These are phyloP conservation scores for Ceratocystis papillata DNA, from an alignment of 2,329 filamentous ascomycete genomes.

Conservation along the genomic window DNA sequence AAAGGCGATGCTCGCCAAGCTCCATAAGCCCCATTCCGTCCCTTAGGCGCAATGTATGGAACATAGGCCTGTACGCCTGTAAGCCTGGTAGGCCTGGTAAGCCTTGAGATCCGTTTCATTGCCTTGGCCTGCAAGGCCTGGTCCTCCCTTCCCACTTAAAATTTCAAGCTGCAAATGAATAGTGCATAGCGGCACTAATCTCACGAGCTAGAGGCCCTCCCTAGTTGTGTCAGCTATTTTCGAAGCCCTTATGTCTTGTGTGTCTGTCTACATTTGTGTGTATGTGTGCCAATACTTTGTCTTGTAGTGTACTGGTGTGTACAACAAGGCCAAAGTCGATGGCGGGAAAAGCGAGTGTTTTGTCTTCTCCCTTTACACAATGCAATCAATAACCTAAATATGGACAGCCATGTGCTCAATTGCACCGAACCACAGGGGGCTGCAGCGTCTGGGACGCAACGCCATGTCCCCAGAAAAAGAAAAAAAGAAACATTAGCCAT, in stretches of 20 bases:
- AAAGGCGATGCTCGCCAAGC: too few species aligned
- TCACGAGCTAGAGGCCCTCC: not conserved
- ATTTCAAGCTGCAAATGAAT: constrained; percentile 7
- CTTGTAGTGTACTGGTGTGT: not conserved
- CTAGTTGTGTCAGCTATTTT: not conserved
- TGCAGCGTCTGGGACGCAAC: not conserved
- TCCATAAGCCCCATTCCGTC: not conserved
- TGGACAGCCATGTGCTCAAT: not conserved
- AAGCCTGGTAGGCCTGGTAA: not conserved
- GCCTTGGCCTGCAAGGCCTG: not conserved
- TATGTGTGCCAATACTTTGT: not conserved
- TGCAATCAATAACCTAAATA: constrained; percentile 8
- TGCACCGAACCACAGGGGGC: not conserved
- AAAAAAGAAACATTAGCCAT: not conserved
- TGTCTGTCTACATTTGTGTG: not conserved
- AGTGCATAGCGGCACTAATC: not conserved
- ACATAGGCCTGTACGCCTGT: not conserved
- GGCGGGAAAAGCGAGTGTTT: not conserved
- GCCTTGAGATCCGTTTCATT: constrained; percentile 6
- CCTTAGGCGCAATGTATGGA: constrained; percentile 2
- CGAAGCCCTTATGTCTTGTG: not conserved
- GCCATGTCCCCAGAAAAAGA: not conserved
- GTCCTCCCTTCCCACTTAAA: constrained; percentile 1
- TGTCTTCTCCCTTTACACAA: not conserved
- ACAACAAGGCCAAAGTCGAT: not conserved